Conservation (phyloP, 176 grass and related monocot species). For the Ananas comosus region DNA sequence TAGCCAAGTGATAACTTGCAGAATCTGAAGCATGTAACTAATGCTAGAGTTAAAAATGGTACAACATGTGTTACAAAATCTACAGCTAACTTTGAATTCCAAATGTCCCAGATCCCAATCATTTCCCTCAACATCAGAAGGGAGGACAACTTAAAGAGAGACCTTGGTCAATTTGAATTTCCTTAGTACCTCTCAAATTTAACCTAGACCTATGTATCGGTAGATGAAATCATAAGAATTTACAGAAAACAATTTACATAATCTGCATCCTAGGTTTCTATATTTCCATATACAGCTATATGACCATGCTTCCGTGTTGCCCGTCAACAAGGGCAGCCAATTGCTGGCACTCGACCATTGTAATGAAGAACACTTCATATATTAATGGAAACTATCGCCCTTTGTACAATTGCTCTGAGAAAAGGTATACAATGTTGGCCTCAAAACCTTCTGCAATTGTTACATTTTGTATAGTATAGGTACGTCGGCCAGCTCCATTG, state of each 20-base stretch:
- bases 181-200: not conserved
- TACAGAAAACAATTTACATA: conserved; percentile 51
- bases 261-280: conserved; percentile 26
- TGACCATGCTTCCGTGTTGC: conserved; percentile 19
- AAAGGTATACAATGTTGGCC: conserved; percentile 19
- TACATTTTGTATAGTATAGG: conserved; percentile 18
- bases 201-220: conserved; percentile 14
- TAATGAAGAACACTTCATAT: conserved; percentile 20
- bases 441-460: conserved; percentile 24
- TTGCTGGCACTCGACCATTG: not conserved
- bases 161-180: not conserved
- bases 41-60: not conserved
- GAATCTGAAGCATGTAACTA: not conserved
- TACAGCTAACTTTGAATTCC: not conserved
- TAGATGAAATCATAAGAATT: conserved; percentile 38
- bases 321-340: conserved; percentile 15
- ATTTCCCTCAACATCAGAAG: not conserved
- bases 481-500: conserved; percentile 11
- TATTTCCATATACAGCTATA: conserved; percentile 37
- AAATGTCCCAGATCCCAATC: not conserved
- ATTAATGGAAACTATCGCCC: conserved; percentile 32
- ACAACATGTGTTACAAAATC: conserved; percentile 2
- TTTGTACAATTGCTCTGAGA: conserved; percentile 38
- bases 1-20: not conserved
- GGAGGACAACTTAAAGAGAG: not conserved